phyloP scores from a whole-genome alignment of 2,329 filamentous ascomycete genomes.

The Zymoseptoria ardabiliae region DNA sequence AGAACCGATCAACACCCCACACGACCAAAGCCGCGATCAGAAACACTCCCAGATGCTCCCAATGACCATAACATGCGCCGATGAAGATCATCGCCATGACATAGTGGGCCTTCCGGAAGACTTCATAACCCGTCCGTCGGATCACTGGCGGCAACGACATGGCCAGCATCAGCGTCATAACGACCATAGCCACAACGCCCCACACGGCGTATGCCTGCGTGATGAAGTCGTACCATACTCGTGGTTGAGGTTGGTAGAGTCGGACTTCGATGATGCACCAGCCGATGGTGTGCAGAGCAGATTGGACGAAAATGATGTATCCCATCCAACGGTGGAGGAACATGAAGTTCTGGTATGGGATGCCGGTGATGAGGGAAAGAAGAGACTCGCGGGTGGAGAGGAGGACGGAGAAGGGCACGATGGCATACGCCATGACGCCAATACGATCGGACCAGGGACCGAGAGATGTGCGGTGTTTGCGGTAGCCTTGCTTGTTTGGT shows the following conservation, averaged over 20 bases:
- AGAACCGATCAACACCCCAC: constrained; percentile 29
- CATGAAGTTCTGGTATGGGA: constrained; percentile 66
- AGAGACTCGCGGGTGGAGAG: constrained; percentile 61
- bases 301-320: constrained; percentile 62
- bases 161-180: constrained; percentile 54
- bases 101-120: constrained; percentile 62
- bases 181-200: constrained; percentile 60
- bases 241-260: constrained; percentile 65
- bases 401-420: constrained; percentile 62
- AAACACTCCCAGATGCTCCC: constrained; percentile 45
- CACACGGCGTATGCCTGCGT: constrained; percentile 62
- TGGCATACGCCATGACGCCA: constrained; percentile 62
- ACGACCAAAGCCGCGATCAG: constrained; percentile 60
- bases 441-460: constrained; percentile 63
- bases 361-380: constrained; percentile 61
- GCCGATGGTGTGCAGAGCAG: constrained; percentile 59
- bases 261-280: constrained; percentile 60
- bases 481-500: constrained; percentile 45
- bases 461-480: constrained; percentile 57
- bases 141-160: constrained; percentile 55
- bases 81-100: constrained; percentile 66
- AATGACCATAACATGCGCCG: constrained; percentile 60
- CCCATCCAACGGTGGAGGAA: constrained; percentile 71
- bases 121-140: constrained; percentile 62
- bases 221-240: constrained; percentile 49